A percentile compares a stretch with the other conserved stretches of the same genome.
Evolutionary conservation across 306 rosid species (phyloP).

Genomic region (Vigna angularis): DNA sequence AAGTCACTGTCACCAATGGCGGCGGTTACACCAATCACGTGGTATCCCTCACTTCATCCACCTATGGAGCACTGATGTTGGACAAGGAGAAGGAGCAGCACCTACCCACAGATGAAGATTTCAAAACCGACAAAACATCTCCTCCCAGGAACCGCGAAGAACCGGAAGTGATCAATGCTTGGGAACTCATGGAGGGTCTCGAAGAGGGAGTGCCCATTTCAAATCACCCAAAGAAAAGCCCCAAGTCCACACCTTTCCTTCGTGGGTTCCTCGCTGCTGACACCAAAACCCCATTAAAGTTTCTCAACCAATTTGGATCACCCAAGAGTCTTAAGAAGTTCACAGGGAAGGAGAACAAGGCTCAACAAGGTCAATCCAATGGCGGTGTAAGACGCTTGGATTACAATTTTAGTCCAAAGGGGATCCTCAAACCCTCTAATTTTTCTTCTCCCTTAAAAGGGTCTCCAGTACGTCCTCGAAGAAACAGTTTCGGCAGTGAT

Average conservation of each 20-base stretch:
- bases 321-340: conserved; percentile 61
- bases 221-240: conserved; percentile 67
- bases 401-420: conserved; percentile 72
- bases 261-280: conserved; percentile 70
- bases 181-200: conserved; percentile 98
- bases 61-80: conserved; percentile 81
- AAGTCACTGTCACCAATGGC: conserved; percentile 57
- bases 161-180: conserved; percentile 78
- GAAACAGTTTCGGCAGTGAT: conserved; percentile 66
- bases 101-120: conserved; percentile 30
- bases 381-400: conserved; percentile 55
- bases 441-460: conserved; percentile 55
- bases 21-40: conserved; percentile 68
- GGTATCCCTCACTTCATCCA: conserved; percentile 88
- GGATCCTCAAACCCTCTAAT: conserved; percentile 50
- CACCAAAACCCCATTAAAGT: conserved; percentile 70
- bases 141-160: conserved; percentile 36
- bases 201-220: conserved; percentile 77
- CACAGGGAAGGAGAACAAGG: conserved; percentile 80
- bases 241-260: conserved; percentile 65
- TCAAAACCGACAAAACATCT: conserved; percentile 51
- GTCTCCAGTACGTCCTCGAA: conserved; percentile 53
- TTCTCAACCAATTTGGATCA: conserved; percentile 75
- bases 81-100: conserved; percentile 43
- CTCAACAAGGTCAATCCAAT: conserved; percentile 43